These are phyloP conservation scores for Elsinoe batatas DNA, from an alignment of 2,329 filamentous ascomycete species.

Conservation along the genomic window DNA sequence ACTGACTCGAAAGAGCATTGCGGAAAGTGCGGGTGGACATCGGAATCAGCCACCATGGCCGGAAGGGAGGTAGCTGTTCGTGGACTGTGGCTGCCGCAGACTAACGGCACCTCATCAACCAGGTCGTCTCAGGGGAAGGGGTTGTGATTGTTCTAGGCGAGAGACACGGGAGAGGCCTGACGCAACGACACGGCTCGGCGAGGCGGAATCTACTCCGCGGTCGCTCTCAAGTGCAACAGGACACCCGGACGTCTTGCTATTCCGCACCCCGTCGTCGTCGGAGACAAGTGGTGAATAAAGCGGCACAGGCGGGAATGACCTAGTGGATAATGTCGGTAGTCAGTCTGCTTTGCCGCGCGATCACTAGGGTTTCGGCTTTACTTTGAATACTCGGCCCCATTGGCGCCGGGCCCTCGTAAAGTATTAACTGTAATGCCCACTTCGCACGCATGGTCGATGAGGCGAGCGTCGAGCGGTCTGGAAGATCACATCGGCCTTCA, in stretches of 20 bases:
- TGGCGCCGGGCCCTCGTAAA: no score
- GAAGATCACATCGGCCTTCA: not conserved
- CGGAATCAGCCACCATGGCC: no score
- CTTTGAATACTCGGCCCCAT: no score
- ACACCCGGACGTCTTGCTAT: not conserved
- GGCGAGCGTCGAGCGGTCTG: not conserved
- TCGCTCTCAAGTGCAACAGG: not conserved
- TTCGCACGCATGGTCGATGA: not conserved
- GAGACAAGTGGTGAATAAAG: no score
- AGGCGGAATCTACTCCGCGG: not conserved
- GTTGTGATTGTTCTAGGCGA: not conserved
- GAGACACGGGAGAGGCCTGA: not conserved
- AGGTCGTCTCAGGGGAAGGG: not conserved
- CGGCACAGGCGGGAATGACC: not conserved
- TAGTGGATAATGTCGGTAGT: not conserved
- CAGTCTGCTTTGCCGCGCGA: not conserved
- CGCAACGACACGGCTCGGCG: constrained; percentile 4
- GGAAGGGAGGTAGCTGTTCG: not conserved
- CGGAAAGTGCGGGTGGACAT: no score
- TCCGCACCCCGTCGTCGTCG: not conserved
- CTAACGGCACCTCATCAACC: not conserved
- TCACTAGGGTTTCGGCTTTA: not conserved
- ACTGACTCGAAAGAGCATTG: no score
- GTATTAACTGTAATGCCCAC: no score
- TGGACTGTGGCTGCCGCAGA: not conserved